Conservation (phyloP, 2,329 filamentous ascomycete species). For the Fusarium napiforme region DNA sequence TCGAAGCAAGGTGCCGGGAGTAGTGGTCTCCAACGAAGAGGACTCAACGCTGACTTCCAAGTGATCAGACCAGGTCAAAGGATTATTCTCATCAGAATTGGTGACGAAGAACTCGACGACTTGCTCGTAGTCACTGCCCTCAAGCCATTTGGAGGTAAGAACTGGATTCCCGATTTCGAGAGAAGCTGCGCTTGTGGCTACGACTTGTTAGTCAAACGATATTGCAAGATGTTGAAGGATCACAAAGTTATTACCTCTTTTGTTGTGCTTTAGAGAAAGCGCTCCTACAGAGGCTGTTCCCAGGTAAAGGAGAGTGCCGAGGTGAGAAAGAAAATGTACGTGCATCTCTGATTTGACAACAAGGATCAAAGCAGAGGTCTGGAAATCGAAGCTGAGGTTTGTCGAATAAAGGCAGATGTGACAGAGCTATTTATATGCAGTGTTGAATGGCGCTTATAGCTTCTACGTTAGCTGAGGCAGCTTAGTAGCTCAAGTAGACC, state of each 20-base stretch:
- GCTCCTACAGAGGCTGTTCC: neutral
- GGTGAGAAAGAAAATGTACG: neutral
- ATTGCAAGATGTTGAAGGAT: fast-evolving
- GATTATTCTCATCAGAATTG: neutral
- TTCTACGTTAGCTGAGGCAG: no score
- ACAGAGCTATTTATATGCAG: neutral
- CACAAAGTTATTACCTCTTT: neutral
- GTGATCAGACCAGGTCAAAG: no score
- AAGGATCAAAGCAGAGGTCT: fast-evolving
- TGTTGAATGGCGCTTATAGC: fast-evolving
- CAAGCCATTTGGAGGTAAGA: neutral
- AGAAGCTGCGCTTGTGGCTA: neutral
- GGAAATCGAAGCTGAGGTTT: neutral
- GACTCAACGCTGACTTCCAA: no score
- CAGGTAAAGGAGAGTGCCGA: neutral
- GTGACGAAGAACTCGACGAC: neutral
- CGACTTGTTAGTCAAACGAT: neutral
- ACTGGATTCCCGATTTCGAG: neutral
- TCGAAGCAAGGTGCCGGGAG: neutral
- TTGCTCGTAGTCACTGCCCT: neutral
- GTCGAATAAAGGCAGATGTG: no score
- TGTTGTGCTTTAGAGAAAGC: neutral
- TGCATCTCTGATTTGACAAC: fast-evolving
- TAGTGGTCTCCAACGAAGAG: neutral
- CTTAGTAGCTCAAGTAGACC: neutral